Evolutionary conservation across 495 filamentous ascomycete species (phyloP).

Genomic region (Xylaria palmicola): DNA sequence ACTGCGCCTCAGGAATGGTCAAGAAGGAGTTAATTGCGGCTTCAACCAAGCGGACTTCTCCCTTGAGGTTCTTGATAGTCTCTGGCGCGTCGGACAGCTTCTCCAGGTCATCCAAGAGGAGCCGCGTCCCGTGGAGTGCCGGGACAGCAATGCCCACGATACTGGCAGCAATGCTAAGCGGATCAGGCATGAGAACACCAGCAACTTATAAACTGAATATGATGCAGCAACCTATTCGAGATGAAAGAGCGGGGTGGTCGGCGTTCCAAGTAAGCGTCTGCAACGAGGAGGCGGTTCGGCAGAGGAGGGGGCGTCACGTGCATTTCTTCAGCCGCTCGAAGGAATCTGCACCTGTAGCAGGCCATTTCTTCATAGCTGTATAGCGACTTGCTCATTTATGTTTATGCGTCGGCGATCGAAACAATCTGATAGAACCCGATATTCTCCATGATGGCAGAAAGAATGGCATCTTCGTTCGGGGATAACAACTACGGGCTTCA

Average conservation of each 20-base stretch:
- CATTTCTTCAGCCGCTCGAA: not conserved
- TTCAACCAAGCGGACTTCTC: constrained; percentile 33
- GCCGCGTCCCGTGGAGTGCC: constrained; percentile 36
- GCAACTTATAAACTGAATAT: not conserved
- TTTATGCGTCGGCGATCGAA: not conserved
- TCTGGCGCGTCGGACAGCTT: constrained; percentile 41
- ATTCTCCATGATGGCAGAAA: not conserved
- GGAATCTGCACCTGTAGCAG: not conserved
- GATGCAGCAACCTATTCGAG: too few relatives aligned
- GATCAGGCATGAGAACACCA: constrained; percentile 36
- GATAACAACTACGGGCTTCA: constrained; percentile 28
- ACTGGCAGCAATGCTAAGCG: constrained; percentile 38
- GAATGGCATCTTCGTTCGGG: constrained; percentile 23
- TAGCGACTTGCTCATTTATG: not conserved
- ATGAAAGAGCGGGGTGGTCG: too few relatives aligned
- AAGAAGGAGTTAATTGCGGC: constrained; percentile 35
- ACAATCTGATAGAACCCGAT: not conserved
- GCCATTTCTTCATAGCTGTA: not conserved
- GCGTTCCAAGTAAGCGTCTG: too few relatives aligned
- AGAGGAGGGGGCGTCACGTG: too few relatives aligned
- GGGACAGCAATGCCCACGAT: constrained; percentile 37
- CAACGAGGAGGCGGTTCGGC: too few relatives aligned
- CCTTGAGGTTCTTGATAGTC: constrained; percentile 31
- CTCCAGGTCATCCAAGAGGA: constrained; percentile 38
- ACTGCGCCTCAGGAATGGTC: constrained; percentile 35